Conservation (phyloP, 768 basidiomycete genomes). For the Tremella fuciformis region DNA sequence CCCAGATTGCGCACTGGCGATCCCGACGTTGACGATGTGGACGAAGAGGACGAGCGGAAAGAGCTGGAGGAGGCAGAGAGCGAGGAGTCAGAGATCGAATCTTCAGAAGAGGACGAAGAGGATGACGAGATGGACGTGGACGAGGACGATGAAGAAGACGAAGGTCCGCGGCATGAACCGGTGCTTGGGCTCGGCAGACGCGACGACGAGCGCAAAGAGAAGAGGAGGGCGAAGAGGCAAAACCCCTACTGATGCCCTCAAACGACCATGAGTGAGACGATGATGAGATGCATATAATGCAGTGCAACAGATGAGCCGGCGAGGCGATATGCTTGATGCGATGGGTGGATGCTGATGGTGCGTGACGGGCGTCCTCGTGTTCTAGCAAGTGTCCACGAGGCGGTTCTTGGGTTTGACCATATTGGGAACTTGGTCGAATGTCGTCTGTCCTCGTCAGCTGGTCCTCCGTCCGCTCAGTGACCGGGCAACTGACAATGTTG, state of each 20-base stretch:
- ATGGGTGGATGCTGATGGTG: background rate
- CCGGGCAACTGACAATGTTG: conserved; percentile 42
- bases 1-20: conserved; percentile 37
- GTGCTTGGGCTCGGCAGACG: conserved; percentile 1
- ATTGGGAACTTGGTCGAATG: conserved; percentile 29
- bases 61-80: conserved; percentile 19
- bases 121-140: conserved; percentile 15
- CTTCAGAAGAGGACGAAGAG: conserved; percentile 21
- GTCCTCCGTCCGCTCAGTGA: background rate
- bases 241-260: background rate
- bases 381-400: conserved; percentile 42
- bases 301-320: background rate
- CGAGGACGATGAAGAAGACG: conserved; percentile 1
- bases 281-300: background rate
- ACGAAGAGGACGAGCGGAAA: conserved; percentile 33
- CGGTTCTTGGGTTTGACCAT: conserved; percentile 38
- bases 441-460: conserved; percentile 25
- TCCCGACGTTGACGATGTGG: conserved; percentile 40
- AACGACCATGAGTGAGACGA: too few species aligned
- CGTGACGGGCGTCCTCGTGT: too few species aligned
- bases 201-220: conserved; percentile 1
- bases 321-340: background rate
- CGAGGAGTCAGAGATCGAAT: conserved; percentile 19
- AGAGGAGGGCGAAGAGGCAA: conserved; percentile 7
- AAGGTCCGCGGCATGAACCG: conserved; percentile 5